A percentile compares a stretch with the other conserved stretches of the same genome.
Evolutionary conservation across 768 basidiomycete genomes (phyloP).

Genomic region (Russula sp.): DNA sequence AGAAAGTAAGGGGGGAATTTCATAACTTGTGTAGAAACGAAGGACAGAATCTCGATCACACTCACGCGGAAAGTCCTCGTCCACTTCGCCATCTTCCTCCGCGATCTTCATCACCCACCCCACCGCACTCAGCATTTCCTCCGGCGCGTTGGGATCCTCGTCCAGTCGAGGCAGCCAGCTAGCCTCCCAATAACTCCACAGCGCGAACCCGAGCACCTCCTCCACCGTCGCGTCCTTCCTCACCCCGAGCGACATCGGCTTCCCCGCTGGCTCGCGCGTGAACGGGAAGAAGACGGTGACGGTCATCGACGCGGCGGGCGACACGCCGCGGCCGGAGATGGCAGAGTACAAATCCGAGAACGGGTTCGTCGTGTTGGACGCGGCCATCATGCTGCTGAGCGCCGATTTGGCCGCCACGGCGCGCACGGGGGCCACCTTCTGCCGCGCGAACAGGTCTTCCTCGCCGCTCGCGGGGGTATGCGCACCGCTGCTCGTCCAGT

Average conservation of each 20-base stretch:
- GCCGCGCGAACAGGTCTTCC: constrained; percentile 42
- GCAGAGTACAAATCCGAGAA: constrained; percentile 83
- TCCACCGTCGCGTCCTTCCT: constrained; percentile 87
- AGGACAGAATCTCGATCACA: constrained; percentile 28
- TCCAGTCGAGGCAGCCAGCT: constrained; percentile 72
- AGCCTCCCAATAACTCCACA: constrained; percentile 93
- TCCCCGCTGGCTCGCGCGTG: constrained; percentile 51
- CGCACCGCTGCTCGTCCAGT: constrained; percentile 3
- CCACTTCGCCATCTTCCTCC: constrained; percentile 96
- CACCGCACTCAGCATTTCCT: constrained; percentile 63
- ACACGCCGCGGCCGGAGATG: constrained; percentile 66
- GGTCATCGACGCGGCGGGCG: constrained; percentile 48
- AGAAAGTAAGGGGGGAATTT: background rate
- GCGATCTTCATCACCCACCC: constrained; percentile 93
- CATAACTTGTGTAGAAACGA: too few species aligned
- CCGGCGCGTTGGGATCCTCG: constrained; percentile 50
- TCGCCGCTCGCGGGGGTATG: background rate
- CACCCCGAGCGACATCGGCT: constrained; percentile 66
- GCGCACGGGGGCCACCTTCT: constrained; percentile 36
- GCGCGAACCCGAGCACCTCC: constrained; percentile 88
- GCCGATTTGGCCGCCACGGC: constrained; percentile 45
- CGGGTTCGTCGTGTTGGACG: constrained; percentile 63
- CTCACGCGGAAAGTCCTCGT: constrained; percentile 97
- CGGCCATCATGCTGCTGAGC: constrained; percentile 67
- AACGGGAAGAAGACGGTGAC: constrained; percentile 85